Evolutionary conservation across 352 stramenopile genomes (phyloP).

Genomic region (Plasmopara halstedii): DNA sequence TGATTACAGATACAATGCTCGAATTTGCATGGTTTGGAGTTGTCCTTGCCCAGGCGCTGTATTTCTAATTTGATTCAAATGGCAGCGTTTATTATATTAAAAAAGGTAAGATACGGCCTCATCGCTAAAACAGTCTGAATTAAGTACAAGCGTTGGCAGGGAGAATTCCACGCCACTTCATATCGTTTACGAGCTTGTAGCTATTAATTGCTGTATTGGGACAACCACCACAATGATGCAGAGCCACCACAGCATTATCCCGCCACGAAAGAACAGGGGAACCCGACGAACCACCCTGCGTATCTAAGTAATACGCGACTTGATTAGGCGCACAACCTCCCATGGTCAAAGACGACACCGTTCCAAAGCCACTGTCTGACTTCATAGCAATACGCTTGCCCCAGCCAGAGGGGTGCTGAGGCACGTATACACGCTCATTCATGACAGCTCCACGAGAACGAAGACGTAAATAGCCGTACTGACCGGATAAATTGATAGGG

Average conservation of each 20-base stretch:
- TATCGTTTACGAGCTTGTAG: slow-evolving; percentile 46
- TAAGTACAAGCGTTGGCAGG: slow-evolving; percentile 30
- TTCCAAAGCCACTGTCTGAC: slow-evolving; percentile 24
- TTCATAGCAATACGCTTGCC: slow-evolving; percentile 69
- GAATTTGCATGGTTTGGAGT: too few species aligned
- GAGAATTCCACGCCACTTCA: slow-evolving; percentile 32
- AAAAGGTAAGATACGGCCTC: too few species aligned
- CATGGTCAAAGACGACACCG: slow-evolving; percentile 36
- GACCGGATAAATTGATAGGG: slow-evolving; percentile 31
- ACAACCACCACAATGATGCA: slow-evolving; percentile 74
- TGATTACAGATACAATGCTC: too few species aligned
- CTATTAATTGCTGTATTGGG: slow-evolving; percentile 68
- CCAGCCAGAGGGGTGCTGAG: slow-evolving; percentile 53
- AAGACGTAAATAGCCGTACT: slow-evolving; percentile 54
- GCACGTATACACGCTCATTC: slow-evolving; percentile 51
- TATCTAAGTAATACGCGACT: slow-evolving; percentile 66
- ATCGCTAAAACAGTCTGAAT: too few species aligned
- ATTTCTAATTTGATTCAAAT: too few species aligned
- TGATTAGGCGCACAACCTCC: slow-evolving; percentile 42
- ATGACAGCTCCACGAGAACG: slow-evolving; percentile 37
- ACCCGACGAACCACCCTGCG: slow-evolving; percentile 58
- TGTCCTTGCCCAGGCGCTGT: too few species aligned
- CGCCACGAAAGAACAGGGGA: slow-evolving; percentile 53
- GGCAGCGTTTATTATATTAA: too few species aligned
- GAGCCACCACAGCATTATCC: slow-evolving; percentile 53